Evolutionary conservation across 371 early-diverging fungal species (phyloP), one percentile per base, ranked within the genome.

Genomic region (Syncephalastrum monosporum): DNA sequence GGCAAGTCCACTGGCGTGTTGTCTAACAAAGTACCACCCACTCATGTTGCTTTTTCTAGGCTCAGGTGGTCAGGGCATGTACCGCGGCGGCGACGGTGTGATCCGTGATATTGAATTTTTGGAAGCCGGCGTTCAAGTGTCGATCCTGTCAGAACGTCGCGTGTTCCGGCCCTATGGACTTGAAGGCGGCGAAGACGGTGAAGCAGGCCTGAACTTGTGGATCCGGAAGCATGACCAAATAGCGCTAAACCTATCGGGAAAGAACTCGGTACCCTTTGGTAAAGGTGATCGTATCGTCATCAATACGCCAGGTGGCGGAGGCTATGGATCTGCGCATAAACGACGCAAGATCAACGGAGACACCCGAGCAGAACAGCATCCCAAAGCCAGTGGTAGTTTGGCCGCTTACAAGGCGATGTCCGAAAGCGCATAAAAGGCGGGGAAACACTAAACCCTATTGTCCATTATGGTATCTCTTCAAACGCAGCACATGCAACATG

Each of bases 251-350:
- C 72, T 97, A 42, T 92, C 95, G 1, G 93, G 94, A 13, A 96
- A 94, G 75, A 92, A 93, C 64, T 83, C 94, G 1, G 87, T 92
- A 3, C 53, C 77, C 12, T 92, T 93, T 53, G 65, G 73, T 1
- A 72, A 79, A 13, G 91, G 92, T 2, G 97, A 96, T 66, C 82
- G 89, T 16, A 72, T 97, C 42, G 55, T 91, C 17, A 86, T 97
- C 43, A 77, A 85, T 59, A 93, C 96, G 0, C 96, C 97, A n/a
- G 97, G 97, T 6, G 97, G 93, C 23, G 97, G 96, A 43, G 97
- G 93, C 12, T 93, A 64, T 54, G 80, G 80, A 17, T 27, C 49
- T 33, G 38, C 38, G 38, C 38, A 33, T 33, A 33, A 33, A 33
- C 38, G 38, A 33, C 38, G 38, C 29, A 52, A 29, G 25, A 47